phyloP scores from a whole-genome alignment of 2,329 filamentous ascomycete species.

The Fusarium sp. region DNA sequence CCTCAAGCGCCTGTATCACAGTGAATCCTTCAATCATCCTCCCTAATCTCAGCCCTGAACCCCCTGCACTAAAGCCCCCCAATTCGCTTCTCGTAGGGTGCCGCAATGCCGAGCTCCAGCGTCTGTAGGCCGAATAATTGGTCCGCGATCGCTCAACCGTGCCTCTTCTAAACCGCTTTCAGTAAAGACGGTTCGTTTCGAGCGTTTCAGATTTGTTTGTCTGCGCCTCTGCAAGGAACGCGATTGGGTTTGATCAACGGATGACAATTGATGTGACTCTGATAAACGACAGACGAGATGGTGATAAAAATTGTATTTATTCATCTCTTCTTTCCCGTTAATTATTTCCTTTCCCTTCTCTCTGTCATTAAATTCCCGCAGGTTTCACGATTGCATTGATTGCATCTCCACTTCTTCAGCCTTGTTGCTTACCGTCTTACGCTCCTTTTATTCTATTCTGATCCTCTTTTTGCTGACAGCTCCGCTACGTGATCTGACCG shows the following conservation, averaged over 20 bases:
- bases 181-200: conserved; percentile 17
- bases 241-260: conserved; percentile 7
- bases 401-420: neutral
- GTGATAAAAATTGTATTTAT: neutral
- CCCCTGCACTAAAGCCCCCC: neutral
- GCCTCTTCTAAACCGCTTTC: neutral
- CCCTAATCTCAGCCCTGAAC: neutral
- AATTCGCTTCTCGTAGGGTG: neutral
- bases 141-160: neutral
- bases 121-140: conserved; percentile 18
- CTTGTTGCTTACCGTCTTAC: conserved; percentile 1
- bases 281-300: neutral
- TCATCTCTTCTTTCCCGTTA: neutral
- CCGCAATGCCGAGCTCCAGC: conserved; percentile 5
- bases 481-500: neutral
- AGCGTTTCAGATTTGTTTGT: conserved; percentile 1
- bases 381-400: neutral
- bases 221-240: conserved; percentile 23
- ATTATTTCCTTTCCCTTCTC: neutral
- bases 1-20: neutral
- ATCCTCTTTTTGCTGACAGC: conserved; percentile 4
- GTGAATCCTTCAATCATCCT: neutral
- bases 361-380: neutral
- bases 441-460: conserved; percentile 10
- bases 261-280: neutral